phyloP scores from a whole-genome alignment of 116 monocot species.

The Iris pallida region DNA sequence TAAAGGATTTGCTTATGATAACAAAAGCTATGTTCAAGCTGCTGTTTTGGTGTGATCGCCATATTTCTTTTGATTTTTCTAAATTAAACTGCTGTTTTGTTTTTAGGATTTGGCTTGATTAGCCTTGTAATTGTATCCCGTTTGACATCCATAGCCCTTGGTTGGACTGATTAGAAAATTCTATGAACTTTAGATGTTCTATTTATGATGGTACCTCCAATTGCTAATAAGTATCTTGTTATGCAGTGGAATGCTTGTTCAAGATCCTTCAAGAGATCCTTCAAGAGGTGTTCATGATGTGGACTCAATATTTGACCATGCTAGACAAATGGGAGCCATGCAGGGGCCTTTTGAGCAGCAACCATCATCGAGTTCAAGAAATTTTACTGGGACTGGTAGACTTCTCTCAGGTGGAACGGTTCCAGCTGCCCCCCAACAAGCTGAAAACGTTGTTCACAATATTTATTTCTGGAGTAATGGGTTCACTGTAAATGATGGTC shows the following conservation, averaged over 20 bases:
- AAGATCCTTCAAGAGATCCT: slow-evolving; percentile 58
- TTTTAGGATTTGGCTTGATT: too few relatives aligned
- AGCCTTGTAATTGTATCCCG: too few relatives aligned
- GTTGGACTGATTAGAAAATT: too few relatives aligned
- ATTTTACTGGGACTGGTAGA: slow-evolving; percentile 82
- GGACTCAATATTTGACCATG: slow-evolving; percentile 83
- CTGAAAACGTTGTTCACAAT: slow-evolving; percentile 51
- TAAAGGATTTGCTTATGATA: too few relatives aligned
- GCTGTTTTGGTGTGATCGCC: too few relatives aligned
- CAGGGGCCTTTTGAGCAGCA: slow-evolving; percentile 46
- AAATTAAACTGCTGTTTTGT: too few relatives aligned
- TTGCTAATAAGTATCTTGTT: not conserved
- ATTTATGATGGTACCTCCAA: too few relatives aligned
- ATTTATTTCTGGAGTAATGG: slow-evolving; percentile 86
- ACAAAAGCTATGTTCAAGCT: too few relatives aligned
- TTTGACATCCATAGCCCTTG: too few relatives aligned
- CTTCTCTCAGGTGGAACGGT: slow-evolving; percentile 72
- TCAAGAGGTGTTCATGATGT: slow-evolving; percentile 56
- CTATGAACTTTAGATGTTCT: too few relatives aligned
- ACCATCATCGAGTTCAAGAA: slow-evolving; percentile 55
- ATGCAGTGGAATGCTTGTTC: slow-evolving; percentile 93
- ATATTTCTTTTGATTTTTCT: too few relatives aligned
- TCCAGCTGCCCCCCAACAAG: slow-evolving; percentile 41
- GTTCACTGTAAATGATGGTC: slow-evolving; percentile 86
- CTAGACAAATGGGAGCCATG: slow-evolving; percentile 76